Conservation (phyloP, 2,329 filamentous ascomycete species). For the Ascochyta koolunga region DNA sequence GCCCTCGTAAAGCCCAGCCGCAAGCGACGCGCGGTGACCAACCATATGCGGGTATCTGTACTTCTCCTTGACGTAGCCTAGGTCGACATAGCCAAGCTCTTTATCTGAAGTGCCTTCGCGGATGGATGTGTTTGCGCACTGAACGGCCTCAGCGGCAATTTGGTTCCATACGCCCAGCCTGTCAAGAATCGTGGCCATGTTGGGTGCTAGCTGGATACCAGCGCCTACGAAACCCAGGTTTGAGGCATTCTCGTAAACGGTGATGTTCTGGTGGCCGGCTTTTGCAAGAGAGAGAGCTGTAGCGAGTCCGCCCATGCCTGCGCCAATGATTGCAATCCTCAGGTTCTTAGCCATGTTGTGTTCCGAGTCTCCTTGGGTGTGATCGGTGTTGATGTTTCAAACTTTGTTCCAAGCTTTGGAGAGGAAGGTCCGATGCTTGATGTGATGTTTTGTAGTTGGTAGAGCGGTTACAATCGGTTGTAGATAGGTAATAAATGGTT, state of each 20-base stretch:
- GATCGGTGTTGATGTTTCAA: background rate
- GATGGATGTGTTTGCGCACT: slow-evolving; percentile 74
- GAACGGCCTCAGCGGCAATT: slow-evolving; percentile 73
- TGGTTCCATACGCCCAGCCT: slow-evolving; percentile 73
- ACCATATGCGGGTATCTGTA: slow-evolving; percentile 82
- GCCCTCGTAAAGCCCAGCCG: slow-evolving; percentile 71
- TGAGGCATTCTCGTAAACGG: slow-evolving; percentile 75
- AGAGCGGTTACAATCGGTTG: background rate
- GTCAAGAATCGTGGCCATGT: slow-evolving; percentile 78
- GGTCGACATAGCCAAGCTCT: slow-evolving; percentile 73
- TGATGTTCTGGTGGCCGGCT: slow-evolving; percentile 74
- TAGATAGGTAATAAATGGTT: background rate
- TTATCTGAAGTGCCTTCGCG: slow-evolving; percentile 71
- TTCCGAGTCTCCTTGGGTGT: background rate
- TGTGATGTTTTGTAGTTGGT: background rate
- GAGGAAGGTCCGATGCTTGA: background rate
- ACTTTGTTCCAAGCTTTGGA: background rate
- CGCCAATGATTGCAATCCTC: slow-evolving; percentile 43
- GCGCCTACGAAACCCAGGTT: slow-evolving; percentile 82
- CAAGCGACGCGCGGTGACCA: slow-evolving; percentile 75
- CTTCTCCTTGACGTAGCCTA: slow-evolving; percentile 68
- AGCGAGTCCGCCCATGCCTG: slow-evolving; percentile 80
- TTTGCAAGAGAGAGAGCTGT: slow-evolving; percentile 75
- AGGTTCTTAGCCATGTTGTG: slow-evolving; percentile 36
- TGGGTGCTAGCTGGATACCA: slow-evolving; percentile 83